Evolutionary conservation across 306 rosid species (phyloP).

Genomic region (Arachis hypogaea): DNA sequence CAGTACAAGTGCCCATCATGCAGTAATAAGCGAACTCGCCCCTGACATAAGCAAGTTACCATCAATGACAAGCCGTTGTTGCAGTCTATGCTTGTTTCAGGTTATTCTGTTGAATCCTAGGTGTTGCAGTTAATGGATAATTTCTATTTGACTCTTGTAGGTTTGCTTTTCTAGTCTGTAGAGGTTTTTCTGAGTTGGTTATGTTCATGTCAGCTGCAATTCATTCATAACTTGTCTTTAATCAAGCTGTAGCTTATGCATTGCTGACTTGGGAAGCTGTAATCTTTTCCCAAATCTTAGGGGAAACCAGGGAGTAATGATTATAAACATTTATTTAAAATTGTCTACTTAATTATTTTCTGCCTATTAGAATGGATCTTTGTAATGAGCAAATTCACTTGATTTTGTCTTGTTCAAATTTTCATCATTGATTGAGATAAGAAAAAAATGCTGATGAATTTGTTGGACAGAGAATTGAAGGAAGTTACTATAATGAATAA

Average conservation of each 20-base stretch:
- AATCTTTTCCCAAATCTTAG: constrained; percentile 39
- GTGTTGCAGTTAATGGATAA: constrained; percentile 45
- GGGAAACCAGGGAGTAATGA: constrained; percentile 35
- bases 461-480: not conserved
- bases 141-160: constrained; percentile 36
- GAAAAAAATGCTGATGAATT: not conserved
- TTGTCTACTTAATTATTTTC: constrained; percentile 18
- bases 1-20: constrained; percentile 98
- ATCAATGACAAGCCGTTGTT: constrained; percentile 22
- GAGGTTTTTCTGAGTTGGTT: constrained; percentile 43
- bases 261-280: constrained; percentile 41
- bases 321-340: constrained; percentile 30
- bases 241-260: constrained; percentile 40
- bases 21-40: constrained; percentile 86
- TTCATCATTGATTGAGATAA: too few species aligned
- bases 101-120: constrained; percentile 37
- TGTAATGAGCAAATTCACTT: too few species aligned
- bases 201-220: constrained; percentile 45
- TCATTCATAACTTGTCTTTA: constrained; percentile 41
- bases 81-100: constrained; percentile 39
- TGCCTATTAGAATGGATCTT: not conserved
- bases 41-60: constrained; percentile 39
- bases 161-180: constrained; percentile 47
- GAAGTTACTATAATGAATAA: too few species aligned
- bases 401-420: too few species aligned